These are phyloP conservation scores for Firmiana major DNA, from an alignment of 345 rosid genomes.

Conservation along the genomic window DNA sequence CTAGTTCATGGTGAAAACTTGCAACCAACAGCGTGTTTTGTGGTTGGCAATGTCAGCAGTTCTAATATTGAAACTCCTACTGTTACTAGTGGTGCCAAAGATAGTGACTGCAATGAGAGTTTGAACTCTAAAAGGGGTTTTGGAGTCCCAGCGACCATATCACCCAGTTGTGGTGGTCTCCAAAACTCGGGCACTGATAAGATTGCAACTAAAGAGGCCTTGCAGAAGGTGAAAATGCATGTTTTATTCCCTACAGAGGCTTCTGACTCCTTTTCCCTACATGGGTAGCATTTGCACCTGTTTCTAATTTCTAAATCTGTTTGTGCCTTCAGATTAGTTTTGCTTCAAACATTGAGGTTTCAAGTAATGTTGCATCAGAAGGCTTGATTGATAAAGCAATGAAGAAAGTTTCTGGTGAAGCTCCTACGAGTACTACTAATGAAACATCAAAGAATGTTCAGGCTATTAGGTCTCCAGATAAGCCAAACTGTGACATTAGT, in stretches of 20 bases:
- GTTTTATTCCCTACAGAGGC: not conserved
- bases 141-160: conserved; percentile 1
- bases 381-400: conserved; percentile 7
- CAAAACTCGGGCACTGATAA: conserved; percentile 14
- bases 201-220: conserved; percentile 17
- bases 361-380: not conserved
- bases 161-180: not conserved
- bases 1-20: conserved; percentile 18
- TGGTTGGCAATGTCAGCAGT: conserved; percentile 17
- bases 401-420: conserved; percentile 8
- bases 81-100: conserved; percentile 19
- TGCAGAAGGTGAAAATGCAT: conserved; percentile 42
- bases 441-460: conserved; percentile 5
- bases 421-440: conserved; percentile 12
- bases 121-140: conserved; percentile 17
- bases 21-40: conserved; percentile 5
- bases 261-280: not conserved
- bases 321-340: conserved; percentile 31
- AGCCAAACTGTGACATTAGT: conserved; percentile 16
- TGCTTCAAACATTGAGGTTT: conserved; percentile 13
- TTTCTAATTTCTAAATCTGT: conserved; percentile 19
- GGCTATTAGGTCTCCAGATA: conserved; percentile 11
- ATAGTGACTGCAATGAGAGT: conserved; percentile 15
- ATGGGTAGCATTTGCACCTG: not conserved
- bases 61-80: conserved; percentile 21